Evolutionary conservation across 2,329 filamentous ascomycete species (phyloP).

Genomic region (Cercospora sp.): DNA sequence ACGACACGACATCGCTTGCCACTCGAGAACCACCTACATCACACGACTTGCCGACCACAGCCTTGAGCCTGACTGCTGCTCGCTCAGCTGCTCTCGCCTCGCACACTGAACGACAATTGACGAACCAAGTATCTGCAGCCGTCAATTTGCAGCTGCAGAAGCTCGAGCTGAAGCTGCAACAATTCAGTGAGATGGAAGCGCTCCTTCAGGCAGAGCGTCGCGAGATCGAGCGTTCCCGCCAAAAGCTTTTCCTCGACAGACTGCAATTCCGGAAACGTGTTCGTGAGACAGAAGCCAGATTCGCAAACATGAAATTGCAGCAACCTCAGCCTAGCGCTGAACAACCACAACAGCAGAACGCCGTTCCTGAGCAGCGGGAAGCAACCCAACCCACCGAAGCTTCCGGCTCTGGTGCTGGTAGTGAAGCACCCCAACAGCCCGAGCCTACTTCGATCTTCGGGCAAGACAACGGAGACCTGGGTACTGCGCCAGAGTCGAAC

Average conservation of each 20-base stretch:
- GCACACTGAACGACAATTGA: slow-evolving; percentile 96
- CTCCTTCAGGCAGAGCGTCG: slow-evolving; percentile 88
- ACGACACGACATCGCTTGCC: slow-evolving; percentile 53
- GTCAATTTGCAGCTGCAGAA: slow-evolving; percentile 95
- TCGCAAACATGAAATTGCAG: slow-evolving; percentile 32
- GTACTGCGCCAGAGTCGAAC: slow-evolving; percentile 1
- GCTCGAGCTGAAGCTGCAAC: slow-evolving; percentile 89
- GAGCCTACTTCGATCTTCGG: slow-evolving; percentile 10
- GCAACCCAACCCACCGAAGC: slow-evolving; percentile 5
- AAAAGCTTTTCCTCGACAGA: slow-evolving; percentile 91
- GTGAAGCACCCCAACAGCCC: slow-evolving; percentile 7
- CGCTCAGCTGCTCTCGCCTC: slow-evolving; percentile 86
- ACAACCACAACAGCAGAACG: slow-evolving; percentile 7
- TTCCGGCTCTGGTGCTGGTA: not conserved
- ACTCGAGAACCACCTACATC: slow-evolving; percentile 48
- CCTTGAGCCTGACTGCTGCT: slow-evolving; percentile 81
- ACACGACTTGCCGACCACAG: slow-evolving; percentile 63
- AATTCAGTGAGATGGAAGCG: slow-evolving; percentile 94
- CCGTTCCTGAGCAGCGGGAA: slow-evolving; percentile 7
- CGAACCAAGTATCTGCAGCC: slow-evolving; percentile 83
- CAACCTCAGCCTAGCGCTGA: slow-evolving; percentile 17
- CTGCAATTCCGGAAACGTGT: slow-evolving; percentile 87
- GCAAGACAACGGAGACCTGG: slow-evolving; percentile 8
- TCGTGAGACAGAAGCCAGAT: slow-evolving; percentile 70
- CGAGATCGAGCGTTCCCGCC: slow-evolving; percentile 85